Percentiles rank a stretch among this genome's conserved stretches.
These are phyloP conservation scores for Galerina sulciceps DNA, from an alignment of 768 basidiomycete species.

Conservation along the genomic window DNA sequence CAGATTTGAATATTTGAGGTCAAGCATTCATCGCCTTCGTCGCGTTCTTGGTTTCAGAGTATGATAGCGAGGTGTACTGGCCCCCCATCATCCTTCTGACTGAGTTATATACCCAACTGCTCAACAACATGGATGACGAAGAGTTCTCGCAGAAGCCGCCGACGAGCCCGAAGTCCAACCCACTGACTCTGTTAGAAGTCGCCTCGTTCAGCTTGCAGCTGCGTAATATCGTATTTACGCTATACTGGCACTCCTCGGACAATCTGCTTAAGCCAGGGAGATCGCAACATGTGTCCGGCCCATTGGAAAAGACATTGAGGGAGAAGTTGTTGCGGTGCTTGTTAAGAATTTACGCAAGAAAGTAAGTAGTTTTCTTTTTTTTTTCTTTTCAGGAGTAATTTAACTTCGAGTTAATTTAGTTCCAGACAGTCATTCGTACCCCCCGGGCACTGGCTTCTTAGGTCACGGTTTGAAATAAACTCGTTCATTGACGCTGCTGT, in stretches of 20 bases:
- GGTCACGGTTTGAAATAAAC: constrained; percentile 46
- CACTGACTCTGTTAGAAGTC: constrained; percentile 83
- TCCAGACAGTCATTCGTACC: constrained; percentile 86
- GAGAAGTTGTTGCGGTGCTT: constrained; percentile 80
- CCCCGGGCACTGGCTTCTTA: constrained; percentile 82
- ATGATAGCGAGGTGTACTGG: constrained; percentile 53
- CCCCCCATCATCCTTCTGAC: constrained; percentile 55
- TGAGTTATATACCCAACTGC: constrained; percentile 8
- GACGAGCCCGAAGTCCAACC: constrained; percentile 55
- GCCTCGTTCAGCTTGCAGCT: constrained; percentile 72
- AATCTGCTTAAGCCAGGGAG: constrained; percentile 26
- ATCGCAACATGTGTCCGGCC: constrained; percentile 18
- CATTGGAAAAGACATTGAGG: constrained; percentile 61
- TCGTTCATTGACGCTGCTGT: constrained; percentile 88
- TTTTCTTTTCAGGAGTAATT: not conserved
- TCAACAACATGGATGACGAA: constrained; percentile 94
- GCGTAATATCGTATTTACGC: constrained; percentile 81
- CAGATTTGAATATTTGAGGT: not conserved
- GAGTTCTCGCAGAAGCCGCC: constrained; percentile 78
- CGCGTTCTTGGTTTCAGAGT: constrained; percentile 36
- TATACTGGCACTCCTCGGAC: constrained; percentile 43
- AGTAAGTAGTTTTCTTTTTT: constrained; percentile 54
- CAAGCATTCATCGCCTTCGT: not conserved
- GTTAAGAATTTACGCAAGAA: constrained; percentile 82
- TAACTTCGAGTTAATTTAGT: constrained; percentile 40